These are phyloP conservation scores for Lichtheimia corymbifera DNA, from an alignment of 371 early-diverging fungal genomes.

Conservation along the genomic window DNA sequence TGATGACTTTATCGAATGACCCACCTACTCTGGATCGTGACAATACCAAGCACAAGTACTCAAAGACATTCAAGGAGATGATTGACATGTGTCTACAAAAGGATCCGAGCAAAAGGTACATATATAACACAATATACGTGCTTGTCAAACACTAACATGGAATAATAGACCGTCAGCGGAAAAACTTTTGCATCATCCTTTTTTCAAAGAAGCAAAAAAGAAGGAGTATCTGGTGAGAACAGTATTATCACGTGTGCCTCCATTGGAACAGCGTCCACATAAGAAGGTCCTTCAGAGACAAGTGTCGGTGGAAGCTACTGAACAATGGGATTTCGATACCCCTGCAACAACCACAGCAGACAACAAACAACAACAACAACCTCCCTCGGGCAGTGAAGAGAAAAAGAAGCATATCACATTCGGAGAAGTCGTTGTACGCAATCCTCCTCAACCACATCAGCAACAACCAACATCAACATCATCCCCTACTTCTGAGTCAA, in stretches of 20 bases:
- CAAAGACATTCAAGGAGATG: constrained; percentile 82
- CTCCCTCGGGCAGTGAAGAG: constrained; percentile 42
- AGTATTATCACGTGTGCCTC: constrained; percentile 67
- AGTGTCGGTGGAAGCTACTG: constrained; percentile 29
- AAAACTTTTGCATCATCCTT: constrained; percentile 74
- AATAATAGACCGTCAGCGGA: constrained; percentile 77
- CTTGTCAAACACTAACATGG: constrained; percentile 56
- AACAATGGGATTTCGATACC: constrained; percentile 50
- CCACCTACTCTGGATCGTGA: constrained; percentile 88
- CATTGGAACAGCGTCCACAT: constrained; percentile 63
- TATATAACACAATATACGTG: background rate
- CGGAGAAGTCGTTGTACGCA: constrained; percentile 46
- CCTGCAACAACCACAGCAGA: constrained; percentile 29
- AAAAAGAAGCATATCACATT: constrained; percentile 48
- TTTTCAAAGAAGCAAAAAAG: constrained; percentile 81
- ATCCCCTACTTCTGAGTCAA: too few species aligned
- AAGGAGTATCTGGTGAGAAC: constrained; percentile 64
- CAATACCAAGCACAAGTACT: constrained; percentile 69
- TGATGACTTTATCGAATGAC: constrained; percentile 86
- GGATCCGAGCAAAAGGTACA: constrained; percentile 76
- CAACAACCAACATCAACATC: background rate
- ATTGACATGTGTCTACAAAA: constrained; percentile 81
- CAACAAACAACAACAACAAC: constrained; percentile 17
- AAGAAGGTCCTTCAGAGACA: constrained; percentile 45
- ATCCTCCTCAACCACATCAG: constrained; percentile 18